phyloP scores from a whole-genome alignment of 2,329 filamentous ascomycete genomes.

The Sporothrix mexicana region DNA sequence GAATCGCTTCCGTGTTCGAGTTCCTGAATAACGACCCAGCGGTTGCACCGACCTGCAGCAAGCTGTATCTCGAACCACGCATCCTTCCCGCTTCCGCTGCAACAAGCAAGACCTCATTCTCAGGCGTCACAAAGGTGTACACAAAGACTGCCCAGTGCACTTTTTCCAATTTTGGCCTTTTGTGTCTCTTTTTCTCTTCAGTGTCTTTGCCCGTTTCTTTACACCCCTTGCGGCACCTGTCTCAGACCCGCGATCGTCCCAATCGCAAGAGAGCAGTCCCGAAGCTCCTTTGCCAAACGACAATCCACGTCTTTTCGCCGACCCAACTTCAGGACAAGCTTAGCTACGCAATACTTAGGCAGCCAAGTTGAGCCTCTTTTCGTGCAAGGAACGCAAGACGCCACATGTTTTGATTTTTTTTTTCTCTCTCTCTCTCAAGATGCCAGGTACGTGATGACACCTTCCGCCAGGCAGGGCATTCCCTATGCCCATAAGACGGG shows the following conservation, averaged over 20 bases:
- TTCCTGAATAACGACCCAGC: not conserved
- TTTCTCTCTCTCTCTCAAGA: constrained; percentile 13
- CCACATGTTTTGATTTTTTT: not conserved
- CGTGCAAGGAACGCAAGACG: constrained; percentile 16
- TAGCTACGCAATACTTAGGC: not conserved
- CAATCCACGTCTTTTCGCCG: not conserved
- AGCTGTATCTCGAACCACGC: constrained; percentile 14
- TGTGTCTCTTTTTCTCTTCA: not conserved
- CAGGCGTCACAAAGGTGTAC: not conserved
- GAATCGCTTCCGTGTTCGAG: not conserved
- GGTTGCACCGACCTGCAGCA: constrained; percentile 26
- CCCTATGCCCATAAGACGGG: no score
- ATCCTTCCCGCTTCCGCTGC: constrained; percentile 13
- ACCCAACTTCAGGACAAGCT: not conserved
- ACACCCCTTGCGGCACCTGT: not conserved
- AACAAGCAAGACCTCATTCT: constrained; percentile 2
- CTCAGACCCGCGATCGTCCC: not conserved
- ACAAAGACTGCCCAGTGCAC: constrained; percentile 12
- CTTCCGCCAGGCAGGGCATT: no score
- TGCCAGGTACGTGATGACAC: constrained; percentile 27
- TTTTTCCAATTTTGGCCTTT: not conserved
- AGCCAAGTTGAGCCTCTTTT: not conserved
- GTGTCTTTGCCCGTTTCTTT: not conserved
- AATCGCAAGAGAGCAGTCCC: constrained; percentile 2
- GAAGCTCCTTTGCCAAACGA: constrained; percentile 1